Conservation (phyloP, 192 early-diverging fungal genomes). For the Dissophora globulifera region DNA sequence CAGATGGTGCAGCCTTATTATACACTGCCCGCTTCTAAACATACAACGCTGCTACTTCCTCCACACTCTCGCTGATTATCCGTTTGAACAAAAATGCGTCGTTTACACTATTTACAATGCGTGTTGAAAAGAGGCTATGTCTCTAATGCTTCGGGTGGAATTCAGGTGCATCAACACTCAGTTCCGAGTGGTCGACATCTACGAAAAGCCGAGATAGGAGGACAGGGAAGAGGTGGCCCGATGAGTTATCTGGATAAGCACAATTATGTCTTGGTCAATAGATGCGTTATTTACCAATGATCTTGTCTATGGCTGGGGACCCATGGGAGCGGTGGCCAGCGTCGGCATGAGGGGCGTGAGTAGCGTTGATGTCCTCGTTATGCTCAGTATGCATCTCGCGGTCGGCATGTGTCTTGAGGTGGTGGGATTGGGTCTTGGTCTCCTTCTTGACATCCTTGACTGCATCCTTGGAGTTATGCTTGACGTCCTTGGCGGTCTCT, state of each 20-base stretch:
- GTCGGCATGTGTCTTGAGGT: slow-evolving; percentile 32
- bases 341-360: slow-evolving; percentile 24
- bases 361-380: slow-evolving; percentile 7
- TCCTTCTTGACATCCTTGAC: slow-evolving; percentile 7
- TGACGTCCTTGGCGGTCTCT: not conserved
- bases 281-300: no score
- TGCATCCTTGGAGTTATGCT: slow-evolving; percentile 7
- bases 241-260: no score
- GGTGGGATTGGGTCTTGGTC: slow-evolving; percentile 20
- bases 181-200: slow-evolving; percentile 48
- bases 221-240: not conserved
- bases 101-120: no score
- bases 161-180: slow-evolving; percentile 45
- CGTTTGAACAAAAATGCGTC: no score
- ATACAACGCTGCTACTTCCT: no score
- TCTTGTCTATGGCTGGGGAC: slow-evolving; percentile 19
- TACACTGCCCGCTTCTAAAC: no score
- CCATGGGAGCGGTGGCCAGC: slow-evolving; percentile 23
- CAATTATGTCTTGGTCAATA: no score
- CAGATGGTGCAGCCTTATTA: no score
- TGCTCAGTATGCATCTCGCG: slow-evolving; percentile 14
- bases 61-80: no score
- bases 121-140: no score
- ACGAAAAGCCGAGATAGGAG: not conserved
- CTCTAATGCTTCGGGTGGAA: slow-evolving; percentile 49